Conservation (phyloP, 495 filamentous ascomycete genomes). For the Daldinia bambusicola region DNA sequence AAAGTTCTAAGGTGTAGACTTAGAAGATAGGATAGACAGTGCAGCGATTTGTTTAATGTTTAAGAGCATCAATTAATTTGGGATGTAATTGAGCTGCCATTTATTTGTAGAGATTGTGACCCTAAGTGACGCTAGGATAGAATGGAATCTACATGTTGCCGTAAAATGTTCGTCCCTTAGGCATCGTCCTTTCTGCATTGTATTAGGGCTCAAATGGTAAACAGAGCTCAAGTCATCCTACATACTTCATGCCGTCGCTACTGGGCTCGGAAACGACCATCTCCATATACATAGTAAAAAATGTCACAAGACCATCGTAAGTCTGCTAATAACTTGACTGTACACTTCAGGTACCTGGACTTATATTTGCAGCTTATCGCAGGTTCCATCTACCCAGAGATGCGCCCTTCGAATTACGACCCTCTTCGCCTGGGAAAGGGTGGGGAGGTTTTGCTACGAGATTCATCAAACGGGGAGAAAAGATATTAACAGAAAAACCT, state of each 20-base stretch:
- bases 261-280: not conserved
- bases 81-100: not conserved
- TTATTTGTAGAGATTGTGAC: not conserved
- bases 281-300: not conserved
- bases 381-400: not conserved
- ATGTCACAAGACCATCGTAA: slow-evolving; percentile 8
- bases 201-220: not conserved
- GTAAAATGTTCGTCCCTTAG: not conserved
- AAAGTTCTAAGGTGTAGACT: too few relatives aligned
- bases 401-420: slow-evolving; percentile 10
- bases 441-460: slow-evolving; percentile 10
- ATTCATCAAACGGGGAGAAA: not conserved
- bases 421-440: slow-evolving; percentile 3
- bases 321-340: not conserved
- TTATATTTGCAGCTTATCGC: not conserved
- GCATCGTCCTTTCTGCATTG: not conserved
- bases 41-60: not conserved
- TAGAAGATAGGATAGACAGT: not conserved
- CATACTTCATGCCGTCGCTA: not conserved
- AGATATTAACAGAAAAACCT: not conserved
- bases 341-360: not conserved
- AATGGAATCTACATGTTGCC: not conserved
- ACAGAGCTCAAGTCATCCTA: not conserved
- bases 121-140: not conserved
- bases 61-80: not conserved